Base-by-base conservation (phyloP, 345 rosid genomes). In the Rhizophora mangle region DNA sequence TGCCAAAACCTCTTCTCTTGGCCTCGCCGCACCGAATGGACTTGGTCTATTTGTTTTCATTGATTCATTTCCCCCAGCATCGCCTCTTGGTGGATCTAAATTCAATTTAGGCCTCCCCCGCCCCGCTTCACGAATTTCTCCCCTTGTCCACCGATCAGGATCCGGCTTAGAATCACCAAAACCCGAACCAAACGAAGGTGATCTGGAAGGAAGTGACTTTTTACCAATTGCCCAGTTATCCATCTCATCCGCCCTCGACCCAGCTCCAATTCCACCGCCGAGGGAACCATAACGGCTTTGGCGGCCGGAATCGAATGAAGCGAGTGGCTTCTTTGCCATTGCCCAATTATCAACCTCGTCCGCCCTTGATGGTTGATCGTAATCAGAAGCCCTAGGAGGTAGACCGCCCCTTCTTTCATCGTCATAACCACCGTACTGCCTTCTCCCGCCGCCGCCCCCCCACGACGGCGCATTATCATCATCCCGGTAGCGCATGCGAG, bases 301-400 rank as follows among this genome's bases (percentile, higher is more conserved):
- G 8, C 94, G 83, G 21, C 83, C 75, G 5, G 85, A 82, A 81
- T 87, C 97, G 10, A 80, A 74, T 0, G 88, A 76, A 1, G 92
- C 86, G 24, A 82, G 68, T 18, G 85, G 1, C 59, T 86, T 92
- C 82, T 96, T 96, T 27, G 63, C 74, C 82, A 67, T 78, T 53
- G 94, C 89, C 99, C 99, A 96, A 52, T 90, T 92, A 79, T 90
- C 97, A 62, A 64, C 88, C 78, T 88, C 97, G 70, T 96, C 98
- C 7, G 96, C 97, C n/a, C 99, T 82, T 68, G 99, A 92, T 0
- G 83, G 83, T 64, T 85, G 97, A 64, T 86, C 97, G 60, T 83
- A 84, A 68, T 90, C 96, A 63, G 93, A 83, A 87, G 72, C 89
- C 92, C 97, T 92, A 79, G 94, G 69, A 60, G 85, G 70, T 2